Evolutionary conservation across 1,139 yeast species (phyloP).

Genomic region (Petasospora fabianii): DNA sequence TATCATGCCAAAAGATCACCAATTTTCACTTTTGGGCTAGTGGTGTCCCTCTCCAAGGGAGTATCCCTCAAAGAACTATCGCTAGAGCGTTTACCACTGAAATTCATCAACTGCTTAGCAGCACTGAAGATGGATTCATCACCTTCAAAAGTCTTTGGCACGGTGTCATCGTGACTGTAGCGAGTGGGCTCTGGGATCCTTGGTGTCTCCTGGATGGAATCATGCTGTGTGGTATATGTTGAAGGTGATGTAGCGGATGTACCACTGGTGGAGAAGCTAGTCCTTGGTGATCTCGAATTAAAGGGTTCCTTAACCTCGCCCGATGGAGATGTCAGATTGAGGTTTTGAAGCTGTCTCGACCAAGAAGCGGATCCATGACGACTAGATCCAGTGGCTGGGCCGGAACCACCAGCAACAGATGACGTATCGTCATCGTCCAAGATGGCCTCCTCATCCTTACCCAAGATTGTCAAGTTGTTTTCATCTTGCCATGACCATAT

Average conservation of each 20-base stretch:
- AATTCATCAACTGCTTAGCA: constrained; percentile 23
- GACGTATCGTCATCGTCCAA: constrained; percentile 10
- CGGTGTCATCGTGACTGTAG: constrained; percentile 1
- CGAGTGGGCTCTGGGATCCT: neutral
- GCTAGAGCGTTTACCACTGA: constrained; percentile 1
- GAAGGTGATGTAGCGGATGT: neutral
- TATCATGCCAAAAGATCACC: constrained; percentile 16
- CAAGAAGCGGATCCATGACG: neutral
- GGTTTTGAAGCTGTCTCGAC: constrained; percentile 1
- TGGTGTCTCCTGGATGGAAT: neutral
- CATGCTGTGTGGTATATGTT: neutral
- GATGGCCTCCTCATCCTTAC: constrained; percentile 20
- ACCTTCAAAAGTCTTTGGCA: constrained; percentile 23
- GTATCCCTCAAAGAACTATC: constrained; percentile 8
- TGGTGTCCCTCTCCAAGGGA: constrained; percentile 2
- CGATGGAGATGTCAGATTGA: constrained; percentile 1
- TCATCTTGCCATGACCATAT: constrained; percentile 26
- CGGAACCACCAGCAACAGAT: neutral
- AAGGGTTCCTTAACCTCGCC: neutral
- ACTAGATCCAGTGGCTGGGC: neutral
- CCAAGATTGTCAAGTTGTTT: constrained; percentile 21
- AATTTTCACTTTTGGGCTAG: constrained; percentile 18
- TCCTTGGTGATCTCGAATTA: neutral
- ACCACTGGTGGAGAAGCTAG: neutral
- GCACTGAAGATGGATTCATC: constrained; percentile 24